Evolutionary conservation across 2,329 filamentous ascomycete species (phyloP), one percentile per base, ranked within the genome.

Genomic region (Polytolypa hystricis): DNA sequence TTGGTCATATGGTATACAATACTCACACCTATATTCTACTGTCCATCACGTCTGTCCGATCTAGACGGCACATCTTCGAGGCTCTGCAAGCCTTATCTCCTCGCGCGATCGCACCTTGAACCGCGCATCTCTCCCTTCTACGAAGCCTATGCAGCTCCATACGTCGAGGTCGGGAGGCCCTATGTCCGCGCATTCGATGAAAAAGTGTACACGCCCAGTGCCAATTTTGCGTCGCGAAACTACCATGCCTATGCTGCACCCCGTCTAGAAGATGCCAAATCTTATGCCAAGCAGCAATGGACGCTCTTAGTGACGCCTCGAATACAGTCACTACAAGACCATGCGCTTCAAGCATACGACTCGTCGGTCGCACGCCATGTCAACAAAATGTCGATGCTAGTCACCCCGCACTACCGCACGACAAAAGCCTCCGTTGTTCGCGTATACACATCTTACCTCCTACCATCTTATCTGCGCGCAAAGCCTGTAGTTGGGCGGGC

Each of bases 111-210:
- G 65, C 78, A 69, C 39, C 65, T 87, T 41, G 63, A 75, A 17
- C 91, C 91, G 3, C 80, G 89, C 57, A 53, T 93, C 20, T 70
- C 79, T 49, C 89, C 87, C 2, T 93, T 93, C 62, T 96, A 95
- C 60, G 67, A 89, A 47, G 60, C 74, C 40, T 93, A 95, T 53
- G 80, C 84, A 16, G 81, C 80, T 4, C 84, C 85, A 2, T 91
- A 95, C 54, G 75, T 94, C 43, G 73, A 87, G 25, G 64, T 75
- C 33, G 79, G 74, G 23, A 76, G 74, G 42, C 89, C 89, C 1
- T 94, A 96, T 61, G 60, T 71, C 37, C 62, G 71, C 14, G 56
- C 64, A 15, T 60, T 74, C 45, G 72, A 77, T 47, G 64, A 69
- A 33, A 61, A 69, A 29, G 66, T 93, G 33, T 74, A 91, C 51